These are phyloP conservation scores for Nyssa sinensis DNA, from an alignment of 148 eudicot genomes.

Conservation along the genomic window DNA sequence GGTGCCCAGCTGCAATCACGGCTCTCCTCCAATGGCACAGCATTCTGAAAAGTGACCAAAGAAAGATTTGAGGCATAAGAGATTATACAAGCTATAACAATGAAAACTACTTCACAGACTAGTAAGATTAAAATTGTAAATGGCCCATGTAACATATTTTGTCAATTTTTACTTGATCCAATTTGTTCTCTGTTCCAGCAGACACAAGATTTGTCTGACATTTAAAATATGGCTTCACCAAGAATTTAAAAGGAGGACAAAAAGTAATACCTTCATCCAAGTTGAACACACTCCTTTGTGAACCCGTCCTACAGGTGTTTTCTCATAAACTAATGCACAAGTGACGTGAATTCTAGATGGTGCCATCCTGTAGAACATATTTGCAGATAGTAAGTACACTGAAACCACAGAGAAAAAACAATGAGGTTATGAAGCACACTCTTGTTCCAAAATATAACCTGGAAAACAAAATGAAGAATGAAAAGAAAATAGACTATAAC, in stretches of 20 bases:
- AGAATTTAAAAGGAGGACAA: neutral
- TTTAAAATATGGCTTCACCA: neutral
- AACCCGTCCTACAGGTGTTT: constrained; percentile 80
- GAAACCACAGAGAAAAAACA: neutral
- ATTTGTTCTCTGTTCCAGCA: neutral
- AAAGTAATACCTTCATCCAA: constrained; percentile 86
- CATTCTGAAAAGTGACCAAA: constrained; percentile 58
- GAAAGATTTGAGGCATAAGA: neutral
- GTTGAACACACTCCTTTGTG: constrained; percentile 97
- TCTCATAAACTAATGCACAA: constrained; percentile 79
- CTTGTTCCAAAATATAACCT: neutral
- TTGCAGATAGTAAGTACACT: neutral
- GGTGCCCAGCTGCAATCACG: constrained; percentile 78
- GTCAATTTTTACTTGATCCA: neutral
- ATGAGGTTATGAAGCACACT: neutral
- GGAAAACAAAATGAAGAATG: neutral
- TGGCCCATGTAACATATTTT: neutral
- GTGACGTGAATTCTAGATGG: constrained; percentile 91
- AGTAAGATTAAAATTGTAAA: neutral
- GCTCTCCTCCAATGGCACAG: constrained; percentile 60
- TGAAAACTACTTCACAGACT: neutral
- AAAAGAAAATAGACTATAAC: neutral
- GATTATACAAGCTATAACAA: neutral
- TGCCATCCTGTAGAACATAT: constrained; percentile 59
- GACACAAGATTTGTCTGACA: neutral